Evolutionary conservation across 148 eudicot genomes (phyloP).

Genomic region (Silene conica): DNA sequence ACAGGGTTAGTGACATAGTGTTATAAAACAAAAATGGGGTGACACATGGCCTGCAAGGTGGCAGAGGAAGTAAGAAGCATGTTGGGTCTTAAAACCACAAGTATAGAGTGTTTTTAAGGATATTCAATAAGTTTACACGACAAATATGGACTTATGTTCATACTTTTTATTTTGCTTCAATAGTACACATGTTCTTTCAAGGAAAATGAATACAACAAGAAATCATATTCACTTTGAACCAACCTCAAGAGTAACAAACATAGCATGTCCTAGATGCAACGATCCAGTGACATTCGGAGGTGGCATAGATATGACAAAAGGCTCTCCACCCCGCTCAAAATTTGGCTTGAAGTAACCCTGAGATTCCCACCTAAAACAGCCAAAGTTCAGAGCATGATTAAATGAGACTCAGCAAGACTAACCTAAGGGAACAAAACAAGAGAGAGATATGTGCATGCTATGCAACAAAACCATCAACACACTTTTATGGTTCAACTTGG

Average conservation of each 20-base stretch:
- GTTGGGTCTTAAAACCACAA: neutral
- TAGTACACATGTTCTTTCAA: too few species aligned
- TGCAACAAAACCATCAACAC: neutral
- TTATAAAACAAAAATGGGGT: neutral
- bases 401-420: neutral
- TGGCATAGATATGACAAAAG: constrained; percentile 94
- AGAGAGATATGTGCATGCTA: neutral
- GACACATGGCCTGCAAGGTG: neutral
- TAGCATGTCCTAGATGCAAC: constrained; percentile 98
- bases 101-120: neutral
- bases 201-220: constrained; percentile 7
- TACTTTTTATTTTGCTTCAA: too few species aligned
- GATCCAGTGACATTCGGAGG: constrained; percentile 99
- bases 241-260: constrained; percentile 99
- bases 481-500: neutral
- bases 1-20: neutral
- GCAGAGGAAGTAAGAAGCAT: neutral
- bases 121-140: too few species aligned
- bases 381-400: constrained; percentile 21
- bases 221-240: constrained; percentile 18
- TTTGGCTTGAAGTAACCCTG: constrained; percentile 93
- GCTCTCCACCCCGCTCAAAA: constrained; percentile 68
- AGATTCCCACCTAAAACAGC: constrained; percentile 91
- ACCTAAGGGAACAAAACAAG: neutral
- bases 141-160: too few species aligned